Base-by-base conservation (phyloP, 2,329 filamentous ascomycete genomes). In the Neonectria neomacrospora region DNA sequence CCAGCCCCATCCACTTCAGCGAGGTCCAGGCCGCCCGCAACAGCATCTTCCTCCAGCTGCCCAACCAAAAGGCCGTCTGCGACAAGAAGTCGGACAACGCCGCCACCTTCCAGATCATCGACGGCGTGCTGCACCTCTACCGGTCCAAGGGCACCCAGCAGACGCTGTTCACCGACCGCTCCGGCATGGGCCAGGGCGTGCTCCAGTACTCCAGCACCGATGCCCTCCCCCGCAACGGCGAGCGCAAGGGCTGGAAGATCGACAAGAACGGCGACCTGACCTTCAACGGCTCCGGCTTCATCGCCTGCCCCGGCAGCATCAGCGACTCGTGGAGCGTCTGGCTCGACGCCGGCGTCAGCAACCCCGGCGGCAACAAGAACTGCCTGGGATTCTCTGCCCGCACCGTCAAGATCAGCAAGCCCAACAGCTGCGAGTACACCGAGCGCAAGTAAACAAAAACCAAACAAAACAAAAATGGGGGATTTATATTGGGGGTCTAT, bases 111-210 rank as follows among this genome's bases (percentile, higher is more conserved):
- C 77, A 77, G 67, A 75, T 88, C 42, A 26, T 61, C 53, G 77
- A 84, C 48, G 78, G 77, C 50, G 78, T 78, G 47, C 80, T 87
- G 28, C 82, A 75, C 72, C 81, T 90, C 32, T 87, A 80, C 61
- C 67, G 71, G 26, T 53, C 50, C 1, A 76, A 77, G 22, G 78
- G 75, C 5, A 76, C 67, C 34, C 75, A 77, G 3, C 87, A 89
- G 78, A 76, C 83, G 69, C 62, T 85, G 54, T 88, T 72, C 66
- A 82, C 82, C 42, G 86, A 89, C 74, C 82, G 83, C 47, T 86
- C 84, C 48, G 86, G 85, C 71, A 87, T 88, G 85, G 83, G 85
- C 67, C 83, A 85, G 67, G 87, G 87, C 54, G 76, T 79, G 22
- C 70, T 88, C 44, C 80, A 82, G 44, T 89, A 86, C 78, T 80